These are phyloP conservation scores for Backusella mclennaniae DNA, from an alignment of 192 early-diverging fungal species.

Conservation along the genomic window DNA sequence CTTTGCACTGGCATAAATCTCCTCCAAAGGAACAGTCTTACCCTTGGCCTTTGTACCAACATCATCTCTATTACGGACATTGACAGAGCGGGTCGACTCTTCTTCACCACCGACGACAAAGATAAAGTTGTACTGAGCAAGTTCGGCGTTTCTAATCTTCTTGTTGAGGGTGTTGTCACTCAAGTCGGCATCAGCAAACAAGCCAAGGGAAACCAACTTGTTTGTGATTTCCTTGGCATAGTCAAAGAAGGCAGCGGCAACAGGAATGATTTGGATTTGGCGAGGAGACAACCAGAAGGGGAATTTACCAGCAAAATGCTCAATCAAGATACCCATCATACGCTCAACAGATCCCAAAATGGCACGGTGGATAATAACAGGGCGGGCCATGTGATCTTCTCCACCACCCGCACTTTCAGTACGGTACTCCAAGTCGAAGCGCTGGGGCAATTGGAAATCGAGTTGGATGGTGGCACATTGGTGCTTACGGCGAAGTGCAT, in stretches of 20 bases:
- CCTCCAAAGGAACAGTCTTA: slow-evolving; percentile 70
- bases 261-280: slow-evolving; percentile 89
- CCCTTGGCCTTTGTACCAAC: slow-evolving; percentile 79
- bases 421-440: slow-evolving; percentile 91
- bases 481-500: slow-evolving; percentile 86
- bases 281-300: slow-evolving; percentile 97
- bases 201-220: slow-evolving; percentile 66
- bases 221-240: slow-evolving; percentile 82
- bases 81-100: slow-evolving; percentile 72
- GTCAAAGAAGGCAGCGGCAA: slow-evolving; percentile 70
- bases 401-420: slow-evolving; percentile 52
- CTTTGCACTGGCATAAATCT: slow-evolving; percentile 67
- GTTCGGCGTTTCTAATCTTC: slow-evolving; percentile 96
- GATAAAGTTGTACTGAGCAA: slow-evolving; percentile 96
- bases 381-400: slow-evolving; percentile 60
- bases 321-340: slow-evolving; percentile 92
- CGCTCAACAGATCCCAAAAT: slow-evolving; percentile 97
- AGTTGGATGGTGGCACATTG: slow-evolving; percentile 99
- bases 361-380: slow-evolving; percentile 98
- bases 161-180: slow-evolving; percentile 89
- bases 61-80: slow-evolving; percentile 89
- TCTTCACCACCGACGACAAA: slow-evolving; percentile 91
- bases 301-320: slow-evolving; percentile 97
- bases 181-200: slow-evolving; percentile 86
- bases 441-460: slow-evolving; percentile 96